A percentile compares a stretch with the other conserved stretches of the same genome.
These are phyloP conservation scores for Epichloe scottii DNA, from an alignment of 2,329 filamentous ascomycete genomes.

Conservation along the genomic window DNA sequence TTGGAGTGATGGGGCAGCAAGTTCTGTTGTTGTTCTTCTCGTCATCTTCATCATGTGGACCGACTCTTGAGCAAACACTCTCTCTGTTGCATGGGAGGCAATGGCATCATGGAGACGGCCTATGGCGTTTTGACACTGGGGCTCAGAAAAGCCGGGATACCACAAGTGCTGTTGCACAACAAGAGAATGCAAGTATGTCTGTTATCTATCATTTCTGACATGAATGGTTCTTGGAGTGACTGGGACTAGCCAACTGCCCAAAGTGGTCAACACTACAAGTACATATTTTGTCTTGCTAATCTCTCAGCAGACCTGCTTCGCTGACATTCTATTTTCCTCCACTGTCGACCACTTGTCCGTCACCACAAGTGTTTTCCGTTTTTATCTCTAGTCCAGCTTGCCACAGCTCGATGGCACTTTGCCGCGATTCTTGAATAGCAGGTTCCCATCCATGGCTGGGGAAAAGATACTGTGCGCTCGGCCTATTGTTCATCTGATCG, in stretches of 20 bases:
- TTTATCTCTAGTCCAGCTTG: background rate
- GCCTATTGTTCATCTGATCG: background rate
- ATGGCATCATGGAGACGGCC: background rate
- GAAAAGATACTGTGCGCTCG: background rate
- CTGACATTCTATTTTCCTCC: background rate
- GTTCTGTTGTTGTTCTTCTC: background rate
- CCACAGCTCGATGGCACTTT: slow-evolving; percentile 5
- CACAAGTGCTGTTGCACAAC: background rate
- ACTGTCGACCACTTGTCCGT: background rate
- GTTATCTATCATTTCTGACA: background rate
- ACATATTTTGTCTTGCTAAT: background rate
- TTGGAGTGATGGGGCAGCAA: slow-evolving; percentile 49
- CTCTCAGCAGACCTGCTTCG: background rate
- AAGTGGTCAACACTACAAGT: background rate
- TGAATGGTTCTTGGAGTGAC: background rate
- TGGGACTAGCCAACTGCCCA: background rate
- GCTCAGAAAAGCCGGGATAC: background rate
- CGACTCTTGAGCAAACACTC: background rate
- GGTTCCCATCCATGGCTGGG: background rate
- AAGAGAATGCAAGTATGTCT: background rate
- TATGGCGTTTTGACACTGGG: background rate
- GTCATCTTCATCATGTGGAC: background rate
- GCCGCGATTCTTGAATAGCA: background rate
- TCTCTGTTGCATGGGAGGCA: background rate
- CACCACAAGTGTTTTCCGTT: background rate